Evolutionary conservation across 2,329 filamentous ascomycete genomes (phyloP).

Genomic region (Verticillium longisporum): DNA sequence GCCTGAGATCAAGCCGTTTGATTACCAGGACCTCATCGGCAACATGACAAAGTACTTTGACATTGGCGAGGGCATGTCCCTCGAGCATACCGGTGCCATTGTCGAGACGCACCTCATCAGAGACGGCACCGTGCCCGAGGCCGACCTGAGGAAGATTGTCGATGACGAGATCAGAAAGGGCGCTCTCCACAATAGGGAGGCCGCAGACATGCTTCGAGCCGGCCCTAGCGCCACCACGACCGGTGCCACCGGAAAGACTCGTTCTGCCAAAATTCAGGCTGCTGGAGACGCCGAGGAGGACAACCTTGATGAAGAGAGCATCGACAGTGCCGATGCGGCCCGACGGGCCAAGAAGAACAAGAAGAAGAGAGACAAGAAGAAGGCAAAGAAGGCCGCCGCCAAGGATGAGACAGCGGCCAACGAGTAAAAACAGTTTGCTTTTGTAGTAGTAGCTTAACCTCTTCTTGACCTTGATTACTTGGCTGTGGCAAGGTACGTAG

Average conservation of each 20-base stretch:
- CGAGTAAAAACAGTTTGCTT: neutral
- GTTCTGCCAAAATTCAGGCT: too few relatives aligned
- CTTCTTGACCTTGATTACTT: too few relatives aligned
- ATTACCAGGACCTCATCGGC: neutral
- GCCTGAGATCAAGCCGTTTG: neutral
- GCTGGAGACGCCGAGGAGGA: neutral
- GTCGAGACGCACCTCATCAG: neutral
- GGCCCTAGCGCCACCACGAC: too few relatives aligned
- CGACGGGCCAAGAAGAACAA: constrained; percentile 27
- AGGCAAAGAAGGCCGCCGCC: neutral
- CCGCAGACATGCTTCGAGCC: neutral
- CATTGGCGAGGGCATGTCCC: neutral
- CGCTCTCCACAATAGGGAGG: neutral
- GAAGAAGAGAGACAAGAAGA: neutral
- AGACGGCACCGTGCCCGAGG: neutral
- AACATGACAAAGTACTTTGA: neutral
- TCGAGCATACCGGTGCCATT: neutral
- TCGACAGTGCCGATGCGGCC: neutral
- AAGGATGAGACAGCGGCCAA: neutral
- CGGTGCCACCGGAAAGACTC: too few relatives aligned
- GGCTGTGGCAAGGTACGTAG: too few relatives aligned
- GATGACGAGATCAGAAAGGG: neutral
- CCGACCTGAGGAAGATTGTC: neutral
- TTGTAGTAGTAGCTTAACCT: too few relatives aligned
- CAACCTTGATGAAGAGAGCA: neutral